Percentiles rank a stretch among this genome's conserved stretches.
phyloP scores from a whole-genome alignment of 179 eudicot species.

The Sideroxylon spinosum region DNA sequence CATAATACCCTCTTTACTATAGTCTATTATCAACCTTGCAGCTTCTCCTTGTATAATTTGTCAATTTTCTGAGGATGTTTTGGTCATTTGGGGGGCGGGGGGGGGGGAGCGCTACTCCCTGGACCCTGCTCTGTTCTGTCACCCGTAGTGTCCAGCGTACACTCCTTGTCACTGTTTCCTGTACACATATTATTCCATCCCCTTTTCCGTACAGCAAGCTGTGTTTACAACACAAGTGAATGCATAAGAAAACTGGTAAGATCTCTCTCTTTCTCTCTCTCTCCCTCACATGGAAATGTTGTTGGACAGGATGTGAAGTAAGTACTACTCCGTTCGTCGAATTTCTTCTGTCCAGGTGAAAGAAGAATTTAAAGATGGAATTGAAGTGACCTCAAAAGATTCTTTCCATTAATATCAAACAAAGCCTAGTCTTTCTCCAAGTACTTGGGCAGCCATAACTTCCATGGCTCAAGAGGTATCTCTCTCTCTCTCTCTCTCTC shows the following conservation, averaged over 20 bases:
- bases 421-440: not conserved
- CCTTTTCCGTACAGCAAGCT: slow-evolving; percentile 8
- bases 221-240: slow-evolving; percentile 1
- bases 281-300: not conserved
- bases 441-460: not conserved
- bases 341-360: not conserved
- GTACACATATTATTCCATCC: slow-evolving; percentile 9
- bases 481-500: not conserved
- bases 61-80: not conserved
- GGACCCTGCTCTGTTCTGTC: not conserved
- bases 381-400: not conserved
- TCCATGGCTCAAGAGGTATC: slow-evolving; percentile 31
- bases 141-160: no score
- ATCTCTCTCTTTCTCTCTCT: not conserved
- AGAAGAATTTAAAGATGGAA: not conserved
- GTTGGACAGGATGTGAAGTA: not conserved
- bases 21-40: no score
- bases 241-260: not conserved
- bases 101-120: not conserved
- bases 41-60: not conserved
- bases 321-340: not conserved
- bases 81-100: not conserved
- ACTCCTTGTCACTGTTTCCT: not conserved
- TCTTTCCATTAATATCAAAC: slow-evolving; percentile 8
- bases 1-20: no score